Percentiles rank a stretch among this genome's conserved stretches.
Conservation (phyloP, 768 basidiomycete genomes). For the Suillus spraguei region DNA sequence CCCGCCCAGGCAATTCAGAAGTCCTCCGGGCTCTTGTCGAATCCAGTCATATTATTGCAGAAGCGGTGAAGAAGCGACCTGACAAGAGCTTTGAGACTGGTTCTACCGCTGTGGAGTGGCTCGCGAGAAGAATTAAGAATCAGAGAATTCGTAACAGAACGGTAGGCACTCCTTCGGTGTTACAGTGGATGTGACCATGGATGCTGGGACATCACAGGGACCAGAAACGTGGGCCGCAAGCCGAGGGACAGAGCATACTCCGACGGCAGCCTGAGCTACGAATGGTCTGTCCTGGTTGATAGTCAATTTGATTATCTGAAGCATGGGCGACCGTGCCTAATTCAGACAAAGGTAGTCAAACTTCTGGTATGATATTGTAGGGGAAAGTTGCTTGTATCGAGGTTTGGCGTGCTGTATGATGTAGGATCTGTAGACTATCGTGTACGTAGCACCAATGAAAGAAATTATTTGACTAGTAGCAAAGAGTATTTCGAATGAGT, state of each 20-base stretch:
- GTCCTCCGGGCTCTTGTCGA: slow-evolving; percentile 53
- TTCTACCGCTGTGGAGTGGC: slow-evolving; percentile 44
- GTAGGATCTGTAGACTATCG: neutral
- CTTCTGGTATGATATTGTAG: neutral
- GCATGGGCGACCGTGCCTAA: neutral
- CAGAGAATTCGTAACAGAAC: slow-evolving; percentile 43
- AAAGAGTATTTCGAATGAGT: too few relatives aligned
- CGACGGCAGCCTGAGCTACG: slow-evolving; percentile 17
- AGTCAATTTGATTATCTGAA: neutral
- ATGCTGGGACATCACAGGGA: slow-evolving; percentile 20
- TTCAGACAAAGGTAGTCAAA: neutral
- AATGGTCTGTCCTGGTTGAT: neutral
- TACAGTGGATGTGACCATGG: neutral
- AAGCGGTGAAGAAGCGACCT: slow-evolving; percentile 36
- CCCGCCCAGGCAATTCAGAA: slow-evolving; percentile 58
- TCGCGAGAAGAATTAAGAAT: slow-evolving; percentile 40
- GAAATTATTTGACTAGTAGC: too few relatives aligned
- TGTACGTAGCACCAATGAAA: neutral
- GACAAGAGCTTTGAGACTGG: slow-evolving; percentile 41
- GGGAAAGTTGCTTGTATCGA: neutral
- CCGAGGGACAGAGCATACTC: slow-evolving; percentile 32
- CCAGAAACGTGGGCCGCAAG: slow-evolving; percentile 35
- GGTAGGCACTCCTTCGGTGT: slow-evolving; percentile 25
- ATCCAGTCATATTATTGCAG: slow-evolving; percentile 52
- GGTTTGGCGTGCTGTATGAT: neutral